Percentiles rank a stretch among this genome's conserved stretches.
These are phyloP conservation scores for Ogataea chonburiensis DNA, from an alignment of 805 yeast species.

Conservation along the genomic window DNA sequence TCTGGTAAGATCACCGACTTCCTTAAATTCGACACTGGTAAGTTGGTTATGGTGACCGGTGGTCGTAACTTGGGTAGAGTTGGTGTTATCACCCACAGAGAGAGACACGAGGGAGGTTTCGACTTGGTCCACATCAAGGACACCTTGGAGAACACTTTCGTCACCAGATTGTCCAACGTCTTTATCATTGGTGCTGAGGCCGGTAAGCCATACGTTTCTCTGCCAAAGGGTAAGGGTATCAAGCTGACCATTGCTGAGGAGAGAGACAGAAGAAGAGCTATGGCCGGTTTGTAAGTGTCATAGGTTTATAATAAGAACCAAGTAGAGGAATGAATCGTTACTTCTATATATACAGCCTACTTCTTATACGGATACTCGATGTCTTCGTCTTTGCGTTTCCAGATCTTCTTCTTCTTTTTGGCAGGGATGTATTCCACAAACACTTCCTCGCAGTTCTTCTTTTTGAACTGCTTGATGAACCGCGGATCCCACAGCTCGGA, in stretches of 20 bases:
- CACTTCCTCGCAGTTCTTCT: conserved; percentile 68
- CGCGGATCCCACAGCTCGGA: conserved; percentile 97
- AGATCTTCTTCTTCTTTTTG: conserved; percentile 83
- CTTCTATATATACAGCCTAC: conserved; percentile 15
- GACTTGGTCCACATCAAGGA: conserved; percentile 97
- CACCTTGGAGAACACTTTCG: conserved; percentile 90
- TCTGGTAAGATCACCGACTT: conserved; percentile 90
- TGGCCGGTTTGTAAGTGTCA: conserved; percentile 50
- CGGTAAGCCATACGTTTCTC: conserved; percentile 88
- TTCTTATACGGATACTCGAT: conserved; percentile 83
- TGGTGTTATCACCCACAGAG: conserved; percentile 94
- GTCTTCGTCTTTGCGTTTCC: conserved; percentile 83
- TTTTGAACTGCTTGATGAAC: conserved; percentile 71
- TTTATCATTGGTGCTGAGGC: conserved; percentile 90
- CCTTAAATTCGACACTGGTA: conserved; percentile 92
- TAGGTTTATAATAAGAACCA: conserved; percentile 13
- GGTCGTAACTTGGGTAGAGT: conserved; percentile 99
- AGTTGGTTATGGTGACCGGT: conserved; percentile 90
- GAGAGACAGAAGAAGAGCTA: conserved; percentile 97
- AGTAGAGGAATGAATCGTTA: conserved; percentile 14
- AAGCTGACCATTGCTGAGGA: conserved; percentile 94
- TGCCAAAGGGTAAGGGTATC: conserved; percentile 99
- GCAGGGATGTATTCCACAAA: conserved; percentile 83
- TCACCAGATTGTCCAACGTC: conserved; percentile 91
- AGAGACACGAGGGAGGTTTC: conserved; percentile 97